phyloP scores from a whole-genome alignment of 495 filamentous ascomycete species.

The Talaromyces adpressus region DNA sequence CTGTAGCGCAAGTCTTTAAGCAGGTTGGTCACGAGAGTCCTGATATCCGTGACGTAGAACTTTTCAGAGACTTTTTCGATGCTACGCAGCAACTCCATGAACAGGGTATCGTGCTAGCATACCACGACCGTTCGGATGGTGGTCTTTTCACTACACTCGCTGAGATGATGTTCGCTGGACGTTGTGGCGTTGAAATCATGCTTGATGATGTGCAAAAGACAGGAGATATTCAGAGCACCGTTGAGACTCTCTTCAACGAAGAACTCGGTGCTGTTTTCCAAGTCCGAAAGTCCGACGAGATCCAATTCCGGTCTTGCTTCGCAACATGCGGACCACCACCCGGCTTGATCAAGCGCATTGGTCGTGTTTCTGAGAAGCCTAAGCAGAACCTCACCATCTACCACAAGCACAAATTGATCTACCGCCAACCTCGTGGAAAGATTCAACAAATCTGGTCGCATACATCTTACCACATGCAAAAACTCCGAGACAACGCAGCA shows the following conservation, averaged over 20 bases:
- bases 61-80: constrained; percentile 88
- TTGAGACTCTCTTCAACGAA: constrained; percentile 85
- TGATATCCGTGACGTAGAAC: constrained; percentile 72
- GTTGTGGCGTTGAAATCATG: constrained; percentile 81
- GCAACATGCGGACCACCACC: constrained; percentile 83
- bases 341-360: constrained; percentile 75
- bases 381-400: constrained; percentile 76
- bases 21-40: constrained; percentile 79
- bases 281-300: constrained; percentile 75
- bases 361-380: constrained; percentile 55
- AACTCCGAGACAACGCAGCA: constrained; percentile 76
- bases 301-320: constrained; percentile 81
- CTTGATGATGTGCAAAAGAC: constrained; percentile 60
- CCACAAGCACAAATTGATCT: constrained; percentile 58
- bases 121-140: constrained; percentile 92
- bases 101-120: constrained; percentile 80
- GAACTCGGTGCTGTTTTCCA: constrained; percentile 98
- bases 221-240: constrained; percentile 51
- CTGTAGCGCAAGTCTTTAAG: constrained; percentile 85
- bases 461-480: constrained; percentile 89
- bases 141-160: constrained; percentile 85
- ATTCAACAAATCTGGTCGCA: constrained; percentile 85
- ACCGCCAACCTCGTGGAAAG: constrained; percentile 57
- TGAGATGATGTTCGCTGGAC: constrained; percentile 98
- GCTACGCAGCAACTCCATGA: constrained; percentile 82